Evolutionary conservation across 306 rosid species (phyloP), one percentile per base, ranked within the genome.

Genomic region (Corylus americana): DNA sequence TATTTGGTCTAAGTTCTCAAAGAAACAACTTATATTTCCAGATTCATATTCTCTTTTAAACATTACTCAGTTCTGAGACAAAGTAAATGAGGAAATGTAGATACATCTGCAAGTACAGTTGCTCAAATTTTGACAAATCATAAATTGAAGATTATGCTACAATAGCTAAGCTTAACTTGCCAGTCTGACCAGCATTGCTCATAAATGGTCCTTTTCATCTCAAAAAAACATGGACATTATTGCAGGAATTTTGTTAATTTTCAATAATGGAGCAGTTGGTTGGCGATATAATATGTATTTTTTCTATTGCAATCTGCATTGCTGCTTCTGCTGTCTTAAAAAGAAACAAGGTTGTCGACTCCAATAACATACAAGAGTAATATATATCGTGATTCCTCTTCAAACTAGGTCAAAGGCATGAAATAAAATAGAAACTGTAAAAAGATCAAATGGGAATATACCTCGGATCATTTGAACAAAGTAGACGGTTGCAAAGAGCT

Each of bases 401-500:
- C 20, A 55, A 55, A 55, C 62, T 55, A 17, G 2, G 4, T 29
- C 44, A 8, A 27, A 16, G 4, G 18, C 4, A 73, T 48, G 13
- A 14, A 50, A 17, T 73, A 35, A 14, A 81, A 71, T 72, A 55
- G 12, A 18, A 75, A 53, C 55, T 18, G 62, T 49, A 39, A 61
- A 63, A 59, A 45, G 78, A 63, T 2, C 37, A 59, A 57, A 67
- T 7, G 47, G 71, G 42, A 73, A 58, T 71, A 37, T 87, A 95
- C 98, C 91, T 80, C 55, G 90, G 88, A 84, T 93, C 97, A 85
- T 86, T 90, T 62, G 99, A 95, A 85, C 98, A 95, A 80, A 95
- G 98, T 77, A 95, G 81, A 61, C 98, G 96, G 71, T 95, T 95
- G 87, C 98, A 95, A 82, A 95, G 98, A 70, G 99, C 98, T 61